Percentiles rank a stretch among this genome's conserved stretches.
Conservation (phyloP, 1,139 yeast genomes). For the Saccharomycopsis hybrid region DNA sequence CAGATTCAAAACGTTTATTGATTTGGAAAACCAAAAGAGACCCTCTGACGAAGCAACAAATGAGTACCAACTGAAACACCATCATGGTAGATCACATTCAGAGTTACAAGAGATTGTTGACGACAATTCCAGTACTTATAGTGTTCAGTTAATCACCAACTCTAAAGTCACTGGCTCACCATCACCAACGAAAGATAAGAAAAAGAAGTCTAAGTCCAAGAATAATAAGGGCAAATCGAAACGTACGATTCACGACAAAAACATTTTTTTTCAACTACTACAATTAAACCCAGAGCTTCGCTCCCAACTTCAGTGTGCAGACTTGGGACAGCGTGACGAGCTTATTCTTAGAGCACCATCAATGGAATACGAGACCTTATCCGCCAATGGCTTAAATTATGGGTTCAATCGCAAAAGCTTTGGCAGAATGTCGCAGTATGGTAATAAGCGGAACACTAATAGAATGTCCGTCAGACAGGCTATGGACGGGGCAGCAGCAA, state of each 20-base stretch:
- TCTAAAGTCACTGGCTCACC: constrained; percentile 11
- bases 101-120: constrained; percentile 10
- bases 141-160: constrained; percentile 19
- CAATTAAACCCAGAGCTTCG: constrained; percentile 14
- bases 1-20: constrained; percentile 15
- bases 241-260: neutral
- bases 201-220: neutral
- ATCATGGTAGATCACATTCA: neutral
- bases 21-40: constrained; percentile 1
- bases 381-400: constrained; percentile 17
- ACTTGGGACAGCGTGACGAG: neutral
- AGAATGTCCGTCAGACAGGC: no score
- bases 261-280: constrained; percentile 12
- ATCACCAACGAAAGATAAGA: neutral
- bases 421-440: neutral
- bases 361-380: constrained; percentile 5
- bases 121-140: constrained; percentile 14
- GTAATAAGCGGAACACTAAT: no score
- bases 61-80: neutral
- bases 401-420: constrained; percentile 14
- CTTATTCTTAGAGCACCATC: constrained; percentile 10
- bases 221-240: neutral
- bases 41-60: neutral
- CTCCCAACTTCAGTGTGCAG: constrained; percentile 16
- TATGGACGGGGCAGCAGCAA: no score